These are phyloP conservation scores for Xylaria multiplex DNA, from an alignment of 2,329 filamentous ascomycete species.

Conservation along the genomic window DNA sequence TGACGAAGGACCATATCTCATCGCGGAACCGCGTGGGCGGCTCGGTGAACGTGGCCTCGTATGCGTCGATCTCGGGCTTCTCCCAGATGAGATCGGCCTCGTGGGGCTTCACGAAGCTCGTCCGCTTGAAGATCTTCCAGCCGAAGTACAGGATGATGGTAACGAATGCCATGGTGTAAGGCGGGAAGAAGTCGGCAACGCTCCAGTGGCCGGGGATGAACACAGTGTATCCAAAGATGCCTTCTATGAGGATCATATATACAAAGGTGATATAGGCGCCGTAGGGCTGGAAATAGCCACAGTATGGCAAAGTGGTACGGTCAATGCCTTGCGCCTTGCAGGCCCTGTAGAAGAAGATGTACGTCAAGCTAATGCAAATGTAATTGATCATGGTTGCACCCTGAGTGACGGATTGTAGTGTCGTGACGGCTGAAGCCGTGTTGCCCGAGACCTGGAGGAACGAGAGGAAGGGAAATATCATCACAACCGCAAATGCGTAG, in stretches of 20 bases:
- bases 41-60: constrained; percentile 58
- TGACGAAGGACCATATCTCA: constrained; percentile 54
- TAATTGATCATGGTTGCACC: constrained; percentile 66
- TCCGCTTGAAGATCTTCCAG: constrained; percentile 73
- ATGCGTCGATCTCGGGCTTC: constrained; percentile 65
- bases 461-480: constrained; percentile 69
- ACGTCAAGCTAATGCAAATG: constrained; percentile 68
- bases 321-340: constrained; percentile 61
- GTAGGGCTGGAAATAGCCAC: constrained; percentile 68
- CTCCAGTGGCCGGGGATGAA: constrained; percentile 55
- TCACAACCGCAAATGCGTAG: constrained; percentile 67
- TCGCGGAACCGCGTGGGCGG: constrained; percentile 59
- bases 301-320: constrained; percentile 66
- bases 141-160: constrained; percentile 63
- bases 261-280: constrained; percentile 59
- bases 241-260: constrained; percentile 56
- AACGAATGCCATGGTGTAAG: constrained; percentile 62
- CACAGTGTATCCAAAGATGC: constrained; percentile 66
- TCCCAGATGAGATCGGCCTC: constrained; percentile 71
- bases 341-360: constrained; percentile 67
- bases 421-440: constrained; percentile 47
- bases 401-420: constrained; percentile 53
- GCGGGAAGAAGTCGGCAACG: constrained; percentile 52
- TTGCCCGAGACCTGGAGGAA: constrained; percentile 56
- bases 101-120: constrained; percentile 61